Base-by-base conservation (phyloP, 78 protist genomes). In the Isochrysis galbana region DNA sequence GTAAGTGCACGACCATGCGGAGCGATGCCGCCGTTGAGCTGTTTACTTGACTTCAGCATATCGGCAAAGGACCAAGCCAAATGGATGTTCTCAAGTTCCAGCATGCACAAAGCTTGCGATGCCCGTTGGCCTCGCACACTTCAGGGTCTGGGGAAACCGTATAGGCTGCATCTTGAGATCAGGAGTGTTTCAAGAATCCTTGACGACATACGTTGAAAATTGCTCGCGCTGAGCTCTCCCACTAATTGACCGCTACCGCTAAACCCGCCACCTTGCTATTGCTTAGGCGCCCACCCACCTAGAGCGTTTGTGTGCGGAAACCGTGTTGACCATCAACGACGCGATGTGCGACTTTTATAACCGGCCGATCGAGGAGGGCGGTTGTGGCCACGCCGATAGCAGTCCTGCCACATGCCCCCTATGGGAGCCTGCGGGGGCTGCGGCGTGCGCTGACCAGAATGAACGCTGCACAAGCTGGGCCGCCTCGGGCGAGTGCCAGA, bases 271-370 rank as follows among this genome's bases (percentile, higher is more conserved):
- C n/a, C n/a, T n/a, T n/a, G n/a, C n/a, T n/a, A n/a, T n/a, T n/a
- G n/a, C n/a, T n/a, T n/a, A n/a, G n/a, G n/a, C n/a, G n/a, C n/a
- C n/a, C n/a, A 51, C 29, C 29, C 61, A 51, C 61, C 5, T 44
- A 46, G 88, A 80, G 88, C 47, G 48, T 19, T 23, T 80, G 55
- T 80, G 88, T 22, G 48, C 55, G 23, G 88, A 80, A 38, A 80
- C 88, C 41, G 88, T 80, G 36, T 17, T 17, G 39, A 26, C 51
- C 41, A n/a, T 80, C 32, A 80, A 80, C 54, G 88, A 80, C 54
- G 88, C 88, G 23, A 44, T 80, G 88, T 80, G 88, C 88, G 88
- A 11, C 88, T 80, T 5, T 38, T 80, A 80, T 54, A 29, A 19
- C n/a, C 88, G 88, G 32, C 2, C 55, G 23, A 0, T 5, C 21